Evolutionary conservation across 129 eudicot species (phyloP), one percentile per base, ranked within the genome.

Genomic region (Chrysanthemum lavandulifolium): DNA sequence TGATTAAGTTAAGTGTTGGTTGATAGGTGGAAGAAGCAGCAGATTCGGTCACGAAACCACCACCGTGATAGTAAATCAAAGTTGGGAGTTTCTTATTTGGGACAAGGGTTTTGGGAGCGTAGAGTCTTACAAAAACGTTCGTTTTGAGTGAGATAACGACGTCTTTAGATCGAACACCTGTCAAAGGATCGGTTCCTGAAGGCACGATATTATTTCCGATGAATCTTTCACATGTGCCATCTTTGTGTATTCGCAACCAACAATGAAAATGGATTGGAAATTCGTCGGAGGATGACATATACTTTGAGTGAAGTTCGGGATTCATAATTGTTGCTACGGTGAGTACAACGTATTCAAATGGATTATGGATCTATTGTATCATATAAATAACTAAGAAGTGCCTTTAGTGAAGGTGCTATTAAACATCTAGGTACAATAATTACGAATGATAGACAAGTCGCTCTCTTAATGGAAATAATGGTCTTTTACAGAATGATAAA

Each of bases 21-120:
- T 83, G 91, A 59, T 80, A 75, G 3, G 43, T 5, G 0, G 79
- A 25, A 5, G 86, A 78, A 50, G 72, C 72, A 18, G 86, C 51
- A 9, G 80, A 73, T 16, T 77, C 77, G 3, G 43, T 54, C 10
- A 75, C 6, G 6, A 75, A 83, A 4, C 53, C 88, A 13, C 91
- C 88, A 13, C 88, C 84, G 7, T 86, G 91, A 33, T 45, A 78
- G 73, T 80, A 83, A 43, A 81, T 65, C 0, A 82, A 27, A 10
- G 78, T 71, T 1, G 80, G 86, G 25, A 23, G 25, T 23, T 23
- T 23, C 25, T 23, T 23, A 23, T 23, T 23, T 23, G 25, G 25
- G 25, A 23, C 25, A 23, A 23, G 25, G 25, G 25, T 54, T 45
- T 48, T 64, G 51, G 81, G 80, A 11, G 61, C 29, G 54, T 74